Evolutionary conservation across 2,329 filamentous ascomycete genomes (phyloP), one percentile per base, ranked within the genome.

Genomic region (Paraphoma chrysanthemicola): DNA sequence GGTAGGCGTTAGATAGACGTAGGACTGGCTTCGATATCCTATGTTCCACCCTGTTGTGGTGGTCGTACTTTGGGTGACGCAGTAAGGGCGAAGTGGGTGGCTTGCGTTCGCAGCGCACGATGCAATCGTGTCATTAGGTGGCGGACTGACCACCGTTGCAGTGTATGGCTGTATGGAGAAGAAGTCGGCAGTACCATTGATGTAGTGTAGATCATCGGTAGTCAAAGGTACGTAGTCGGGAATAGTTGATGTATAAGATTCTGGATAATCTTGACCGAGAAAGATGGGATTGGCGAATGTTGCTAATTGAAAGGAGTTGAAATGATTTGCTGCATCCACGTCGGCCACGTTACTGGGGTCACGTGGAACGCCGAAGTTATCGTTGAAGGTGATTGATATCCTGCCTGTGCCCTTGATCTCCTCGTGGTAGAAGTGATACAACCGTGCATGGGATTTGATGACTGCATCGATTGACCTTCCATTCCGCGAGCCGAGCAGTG

Each of bases 111-210:
- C 57, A 1, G 81, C 77, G 62, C 85, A 88, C 5, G 77, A 77
- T 0, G 76, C 71, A 44, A 85, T 78, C 1, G 82, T 83, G 49
- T 60, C 57, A 48, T 68, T 69, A 4, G 67, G 65, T 1, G 83
- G 81, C 0, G 81, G 78, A 1, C 80, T 78, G n/a, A 86, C 81
- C 0, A 85, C 81, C 0, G 81, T 83, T 0, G 83, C 81, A 0
- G 83, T 86, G 72, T 88, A 88, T 0, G 84, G 82, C 59, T 88
- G 85, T 38, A 88, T 80, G 6, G 80, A 83, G 39, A 85, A 79
- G 53, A 86, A 83, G 68, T 88, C 86, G 3, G 81, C 78, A 0
- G 83, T 85, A 2, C 70, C 68, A 12, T 71, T 72, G 41, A 73
- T 48, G 44, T 71, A 72, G 29, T 51, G 51, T 2, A 88, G 74